Evolutionary conservation across 108 stramenopile genomes (phyloP).

Genomic region (Stephanodiscus minutulus): DNA sequence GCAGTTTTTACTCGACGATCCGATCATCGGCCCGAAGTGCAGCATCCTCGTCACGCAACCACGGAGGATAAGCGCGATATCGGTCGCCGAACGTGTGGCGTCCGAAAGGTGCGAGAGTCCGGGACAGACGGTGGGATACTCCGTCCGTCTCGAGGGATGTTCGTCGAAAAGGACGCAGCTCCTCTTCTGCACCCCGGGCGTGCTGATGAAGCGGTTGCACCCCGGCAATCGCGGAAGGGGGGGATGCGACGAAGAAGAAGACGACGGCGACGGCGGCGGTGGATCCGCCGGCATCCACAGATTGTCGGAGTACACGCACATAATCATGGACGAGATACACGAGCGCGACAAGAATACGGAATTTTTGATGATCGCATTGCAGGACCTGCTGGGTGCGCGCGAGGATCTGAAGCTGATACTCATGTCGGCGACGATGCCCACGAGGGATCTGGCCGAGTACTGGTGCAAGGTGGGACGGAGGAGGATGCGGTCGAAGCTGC

Average conservation of each 20-base stretch:
- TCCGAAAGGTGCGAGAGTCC: slow-evolving; percentile 61
- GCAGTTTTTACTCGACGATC: slow-evolving; percentile 76
- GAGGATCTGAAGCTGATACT: slow-evolving; percentile 74
- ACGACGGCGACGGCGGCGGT: slow-evolving; percentile 9
- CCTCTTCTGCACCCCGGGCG: slow-evolving; percentile 88
- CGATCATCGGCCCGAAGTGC: slow-evolving; percentile 42
- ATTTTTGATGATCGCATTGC: slow-evolving; percentile 87
- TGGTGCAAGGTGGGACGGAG: slow-evolving; percentile 47
- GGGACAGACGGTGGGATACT: slow-evolving; percentile 75
- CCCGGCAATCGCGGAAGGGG: slow-evolving; percentile 21
- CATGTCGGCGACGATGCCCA: slow-evolving; percentile 79
- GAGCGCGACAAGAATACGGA: slow-evolving; percentile 92
- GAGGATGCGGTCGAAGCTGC: slow-evolving; percentile 4
- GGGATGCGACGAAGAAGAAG: neutral
- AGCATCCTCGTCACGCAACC: slow-evolving; percentile 89
- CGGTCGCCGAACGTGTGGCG: slow-evolving; percentile 81
- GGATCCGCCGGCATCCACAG: slow-evolving; percentile 12
- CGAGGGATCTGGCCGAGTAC: slow-evolving; percentile 63
- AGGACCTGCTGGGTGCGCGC: slow-evolving; percentile 66
- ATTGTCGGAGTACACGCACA: slow-evolving; percentile 70
- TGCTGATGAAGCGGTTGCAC: slow-evolving; percentile 85
- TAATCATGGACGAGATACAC: slow-evolving; percentile 95
- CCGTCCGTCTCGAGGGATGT: slow-evolving; percentile 78
- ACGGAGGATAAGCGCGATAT: slow-evolving; percentile 81
- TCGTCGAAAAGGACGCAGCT: slow-evolving; percentile 71